Evolutionary conservation across 192 early-diverging fungal species (phyloP), one percentile per base, ranked within the genome.

Genomic region (Gonapodya sp.): DNA sequence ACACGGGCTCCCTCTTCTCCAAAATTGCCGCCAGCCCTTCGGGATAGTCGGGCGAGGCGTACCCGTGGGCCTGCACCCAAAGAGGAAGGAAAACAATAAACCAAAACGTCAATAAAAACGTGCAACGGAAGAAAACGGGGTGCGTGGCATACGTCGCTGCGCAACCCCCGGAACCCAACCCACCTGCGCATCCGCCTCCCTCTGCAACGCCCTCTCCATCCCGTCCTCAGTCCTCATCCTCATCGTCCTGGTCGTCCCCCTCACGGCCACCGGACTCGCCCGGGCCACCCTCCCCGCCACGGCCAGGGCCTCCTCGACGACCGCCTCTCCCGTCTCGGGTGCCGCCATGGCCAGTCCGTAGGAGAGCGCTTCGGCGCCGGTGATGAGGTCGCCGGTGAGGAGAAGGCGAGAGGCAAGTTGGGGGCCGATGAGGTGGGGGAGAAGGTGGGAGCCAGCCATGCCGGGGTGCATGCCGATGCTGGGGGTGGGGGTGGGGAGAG

Each of bases 141-240:
- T 16, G 8, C 46, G 46, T 8, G 8, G 8, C 46, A 8, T 16
- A 64, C 24, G 46, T 24, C 8, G 8, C 8, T 8, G 8, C 8
- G 8, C 46, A 64, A 8, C 46, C 46, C 8, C 46, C 8, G 8
- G 46, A 8, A 16, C 24, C 8, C 77, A 46, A 78, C 34, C 31
- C 64, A 81, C 85, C 79, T 86, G 85, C 0, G 81, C 79, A 34
- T 83, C 82, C 16, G 85, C 85, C 79, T 86, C 85, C 36, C 85
- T 85, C 81, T 78, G 37, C 80, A 86, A 75, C 64, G 36, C 81
- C 18, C 81, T 34, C 31, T 81, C 1, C 18, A 81, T 35, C n/a
- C 79, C 85, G 36, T 79, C 77, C 1, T 79, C 73, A 0, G 37
- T 36, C n/a, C 82, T 35, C 46, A 84, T 37, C 79, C 84, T 37